phyloP scores from a whole-genome alignment of 2,329 filamentous ascomycete genomes.

The Hypoxylon sp. region DNA sequence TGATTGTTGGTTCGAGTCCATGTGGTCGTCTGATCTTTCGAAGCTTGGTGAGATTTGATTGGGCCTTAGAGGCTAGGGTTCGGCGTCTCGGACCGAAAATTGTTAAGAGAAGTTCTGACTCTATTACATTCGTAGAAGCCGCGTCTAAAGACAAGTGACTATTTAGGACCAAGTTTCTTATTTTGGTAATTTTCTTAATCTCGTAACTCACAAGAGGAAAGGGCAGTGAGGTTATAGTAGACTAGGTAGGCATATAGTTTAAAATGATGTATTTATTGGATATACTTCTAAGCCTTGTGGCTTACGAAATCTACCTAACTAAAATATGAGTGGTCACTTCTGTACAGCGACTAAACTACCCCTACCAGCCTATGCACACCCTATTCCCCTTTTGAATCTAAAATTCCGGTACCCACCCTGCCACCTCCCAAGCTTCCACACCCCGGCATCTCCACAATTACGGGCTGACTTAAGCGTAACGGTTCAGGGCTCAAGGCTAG shows the following conservation, averaged over 20 bases:
- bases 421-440: no score
- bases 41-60: background rate
- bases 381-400: background rate
- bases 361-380: background rate
- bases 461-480: background rate
- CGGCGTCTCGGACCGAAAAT: conserved; percentile 1
- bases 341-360: background rate
- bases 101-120: background rate
- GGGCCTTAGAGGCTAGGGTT: background rate
- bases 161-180: background rate
- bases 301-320: background rate
- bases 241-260: background rate
- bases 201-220: background rate
- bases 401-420: background rate
- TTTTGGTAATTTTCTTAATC: background rate
- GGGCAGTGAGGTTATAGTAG: background rate
- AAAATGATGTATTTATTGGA: background rate
- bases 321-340: background rate
- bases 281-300: background rate
- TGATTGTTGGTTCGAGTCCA: background rate
- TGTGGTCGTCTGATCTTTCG: background rate
- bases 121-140: background rate
- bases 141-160: background rate
- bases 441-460: background rate
- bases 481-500: background rate